Conservation (phyloP, 1,284 basidiomycete species). For the Tilletia horrida region DNA sequence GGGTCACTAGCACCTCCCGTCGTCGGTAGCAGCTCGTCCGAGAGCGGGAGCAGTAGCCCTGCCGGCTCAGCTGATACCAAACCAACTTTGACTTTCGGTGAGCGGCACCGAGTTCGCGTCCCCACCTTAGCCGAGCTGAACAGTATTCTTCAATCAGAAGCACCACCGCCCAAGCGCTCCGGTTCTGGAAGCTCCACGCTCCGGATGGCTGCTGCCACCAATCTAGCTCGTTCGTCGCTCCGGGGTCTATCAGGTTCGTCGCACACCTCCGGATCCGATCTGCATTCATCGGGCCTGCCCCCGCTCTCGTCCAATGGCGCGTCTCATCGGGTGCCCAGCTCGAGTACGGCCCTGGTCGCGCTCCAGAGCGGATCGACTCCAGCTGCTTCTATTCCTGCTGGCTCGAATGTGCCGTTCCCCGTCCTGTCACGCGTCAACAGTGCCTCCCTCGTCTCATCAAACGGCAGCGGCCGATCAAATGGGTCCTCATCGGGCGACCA, state of each 20-base stretch:
- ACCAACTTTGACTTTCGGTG: background rate
- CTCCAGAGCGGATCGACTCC: background rate
- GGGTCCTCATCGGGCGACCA: background rate
- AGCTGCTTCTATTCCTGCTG: too few relatives aligned
- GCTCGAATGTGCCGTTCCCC: too few relatives aligned
- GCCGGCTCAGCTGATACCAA: background rate
- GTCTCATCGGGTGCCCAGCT: background rate
- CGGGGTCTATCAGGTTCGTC: background rate
- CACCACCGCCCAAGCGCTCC: background rate
- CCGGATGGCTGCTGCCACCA: background rate
- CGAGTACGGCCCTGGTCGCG: background rate
- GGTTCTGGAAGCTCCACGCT: background rate
- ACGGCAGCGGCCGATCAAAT: background rate
- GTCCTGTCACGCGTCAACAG: background rate
- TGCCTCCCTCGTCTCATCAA: background rate
- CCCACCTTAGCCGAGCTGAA: constrained; percentile 6
- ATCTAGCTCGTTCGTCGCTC: background rate
- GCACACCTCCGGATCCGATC: background rate
- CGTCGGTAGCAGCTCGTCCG: background rate
- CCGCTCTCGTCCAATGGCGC: background rate
- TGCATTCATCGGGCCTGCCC: background rate
- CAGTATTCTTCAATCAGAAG: background rate
- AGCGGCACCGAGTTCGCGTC: background rate
- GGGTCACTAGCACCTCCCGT: background rate
- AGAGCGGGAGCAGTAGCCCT: background rate